phyloP scores from a whole-genome alignment of 1,284 basidiomycete species.

The Cryptococcus jaspeensis region DNA sequence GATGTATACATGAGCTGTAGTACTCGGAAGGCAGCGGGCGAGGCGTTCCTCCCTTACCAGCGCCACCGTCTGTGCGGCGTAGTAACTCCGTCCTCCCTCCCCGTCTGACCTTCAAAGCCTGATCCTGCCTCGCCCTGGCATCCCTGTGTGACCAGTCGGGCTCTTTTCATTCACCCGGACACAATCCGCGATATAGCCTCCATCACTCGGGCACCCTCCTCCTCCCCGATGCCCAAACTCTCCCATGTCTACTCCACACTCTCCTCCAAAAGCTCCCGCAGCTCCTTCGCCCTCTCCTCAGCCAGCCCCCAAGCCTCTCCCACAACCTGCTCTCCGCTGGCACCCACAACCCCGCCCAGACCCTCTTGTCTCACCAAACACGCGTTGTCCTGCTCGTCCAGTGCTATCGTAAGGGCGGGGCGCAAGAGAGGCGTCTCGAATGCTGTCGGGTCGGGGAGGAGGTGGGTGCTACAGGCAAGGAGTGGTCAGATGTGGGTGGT shows the following conservation, averaged over 20 bases:
- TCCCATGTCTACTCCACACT: not conserved
- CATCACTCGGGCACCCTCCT: not conserved
- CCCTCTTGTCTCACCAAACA: conserved; percentile 56
- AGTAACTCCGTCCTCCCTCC: too few relatives aligned
- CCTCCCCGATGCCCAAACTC: not conserved
- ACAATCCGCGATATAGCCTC: too few relatives aligned
- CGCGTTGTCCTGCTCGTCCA: conserved; percentile 60
- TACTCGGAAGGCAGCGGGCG: too few relatives aligned
- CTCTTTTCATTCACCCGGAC: too few relatives aligned
- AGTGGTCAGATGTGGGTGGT: not conserved
- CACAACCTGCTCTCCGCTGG: conserved; percentile 38
- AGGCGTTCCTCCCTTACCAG: too few relatives aligned
- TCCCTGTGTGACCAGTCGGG: not conserved
- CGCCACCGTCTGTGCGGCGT: too few relatives aligned
- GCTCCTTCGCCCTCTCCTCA: conserved; percentile 29
- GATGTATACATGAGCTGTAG: too few relatives aligned
- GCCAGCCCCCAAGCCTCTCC: conserved; percentile 40
- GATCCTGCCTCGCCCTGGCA: too few relatives aligned
- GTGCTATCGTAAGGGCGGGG: conserved; percentile 64
- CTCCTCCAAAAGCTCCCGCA: conserved; percentile 31
- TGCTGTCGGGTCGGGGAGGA: conserved; percentile 79
- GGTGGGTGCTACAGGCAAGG: conserved; percentile 52
- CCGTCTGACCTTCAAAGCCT: too few relatives aligned
- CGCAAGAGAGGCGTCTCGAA: conserved; percentile 86
- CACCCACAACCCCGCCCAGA: conserved; percentile 59